Percentiles rank a stretch among this genome's conserved stretches.
Evolutionary conservation across 306 rosid species (phyloP).

Genomic region (Casuarina cunninghamiana): DNA sequence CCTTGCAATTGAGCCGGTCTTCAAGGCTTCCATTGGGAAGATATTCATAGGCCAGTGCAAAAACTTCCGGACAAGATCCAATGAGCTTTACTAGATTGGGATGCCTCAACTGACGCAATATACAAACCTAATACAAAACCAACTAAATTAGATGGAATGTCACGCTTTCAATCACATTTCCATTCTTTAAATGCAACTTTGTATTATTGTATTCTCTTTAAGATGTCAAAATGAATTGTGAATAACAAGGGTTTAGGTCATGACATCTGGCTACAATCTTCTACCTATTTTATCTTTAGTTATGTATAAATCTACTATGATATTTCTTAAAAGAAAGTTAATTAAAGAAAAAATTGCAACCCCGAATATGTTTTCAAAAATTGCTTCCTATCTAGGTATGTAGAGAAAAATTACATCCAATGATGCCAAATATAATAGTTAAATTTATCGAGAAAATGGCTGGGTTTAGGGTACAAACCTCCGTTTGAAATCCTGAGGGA

Average conservation of each 20-base stretch:
- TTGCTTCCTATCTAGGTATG: no score
- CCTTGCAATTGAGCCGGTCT: conserved; percentile 50
- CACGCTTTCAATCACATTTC: neutral
- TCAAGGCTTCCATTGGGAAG: conserved; percentile 59
- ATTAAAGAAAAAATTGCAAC: no score
- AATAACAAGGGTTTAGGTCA: neutral
- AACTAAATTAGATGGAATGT: neutral
- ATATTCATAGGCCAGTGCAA: conserved; percentile 49
- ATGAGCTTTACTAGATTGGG: conserved; percentile 49
- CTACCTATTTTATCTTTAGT: neutral
- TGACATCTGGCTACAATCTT: neutral
- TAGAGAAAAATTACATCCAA: no score
- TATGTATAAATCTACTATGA: neutral
- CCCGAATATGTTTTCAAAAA: no score
- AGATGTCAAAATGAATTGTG: no score
- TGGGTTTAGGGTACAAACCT: no score
- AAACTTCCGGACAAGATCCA: conserved; percentile 54
- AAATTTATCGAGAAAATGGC: no score
- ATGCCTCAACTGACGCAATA: conserved; percentile 50
- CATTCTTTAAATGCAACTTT: neutral
- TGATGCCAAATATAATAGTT: no score
- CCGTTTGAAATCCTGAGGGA: no score
- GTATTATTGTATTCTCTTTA: neutral
- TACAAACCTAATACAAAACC: conserved; percentile 37
- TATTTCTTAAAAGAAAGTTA: no score